A percentile compares a stretch with the other conserved stretches of the same genome.
These are phyloP conservation scores for Penicillium griseofulvum DNA, from an alignment of 2,329 filamentous ascomycete genomes.

Conservation along the genomic window DNA sequence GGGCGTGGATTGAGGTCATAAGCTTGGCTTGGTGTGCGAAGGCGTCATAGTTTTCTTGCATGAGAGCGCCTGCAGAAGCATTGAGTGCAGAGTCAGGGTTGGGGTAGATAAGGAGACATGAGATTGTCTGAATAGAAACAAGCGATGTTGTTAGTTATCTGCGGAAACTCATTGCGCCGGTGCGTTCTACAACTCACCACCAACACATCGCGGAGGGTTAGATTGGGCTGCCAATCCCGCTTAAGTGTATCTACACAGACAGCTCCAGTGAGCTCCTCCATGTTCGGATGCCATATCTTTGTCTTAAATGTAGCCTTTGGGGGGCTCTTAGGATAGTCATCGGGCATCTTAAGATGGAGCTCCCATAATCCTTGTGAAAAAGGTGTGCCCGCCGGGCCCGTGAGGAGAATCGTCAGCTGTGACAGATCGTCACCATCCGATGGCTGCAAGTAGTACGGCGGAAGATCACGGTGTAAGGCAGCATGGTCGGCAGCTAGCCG, in stretches of 20 bases:
- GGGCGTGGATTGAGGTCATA: slow-evolving; percentile 63
- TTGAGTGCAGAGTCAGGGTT: slow-evolving; percentile 65
- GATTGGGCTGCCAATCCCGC: slow-evolving; percentile 58
- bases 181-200: slow-evolving; percentile 34
- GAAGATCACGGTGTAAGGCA: slow-evolving; percentile 55
- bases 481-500: slow-evolving; percentile 61
- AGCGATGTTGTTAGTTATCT: background rate
- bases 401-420: slow-evolving; percentile 56
- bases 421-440: slow-evolving; percentile 55
- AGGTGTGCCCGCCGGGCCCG: slow-evolving; percentile 59
- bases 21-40: slow-evolving; percentile 58
- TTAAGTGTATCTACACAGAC: slow-evolving; percentile 66
- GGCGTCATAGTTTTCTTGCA: slow-evolving; percentile 58
- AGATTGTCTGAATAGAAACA: slow-evolving; percentile 51
- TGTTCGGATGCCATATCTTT: slow-evolving; percentile 63
- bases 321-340: slow-evolving; percentile 51
- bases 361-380: slow-evolving; percentile 60
- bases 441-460: slow-evolving; percentile 62
- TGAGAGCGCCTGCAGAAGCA: slow-evolving; percentile 57
- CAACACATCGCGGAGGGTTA: slow-evolving; percentile 60
- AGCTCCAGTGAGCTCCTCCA: slow-evolving; percentile 60
- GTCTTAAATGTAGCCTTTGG: slow-evolving; percentile 60
- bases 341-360: slow-evolving; percentile 59
- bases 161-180: background rate
- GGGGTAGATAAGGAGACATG: slow-evolving; percentile 61